Evolutionary conservation across 1,284 basidiomycete species (phyloP), one percentile per base, ranked within the genome.

Genomic region (Jaminaea rosea): DNA sequence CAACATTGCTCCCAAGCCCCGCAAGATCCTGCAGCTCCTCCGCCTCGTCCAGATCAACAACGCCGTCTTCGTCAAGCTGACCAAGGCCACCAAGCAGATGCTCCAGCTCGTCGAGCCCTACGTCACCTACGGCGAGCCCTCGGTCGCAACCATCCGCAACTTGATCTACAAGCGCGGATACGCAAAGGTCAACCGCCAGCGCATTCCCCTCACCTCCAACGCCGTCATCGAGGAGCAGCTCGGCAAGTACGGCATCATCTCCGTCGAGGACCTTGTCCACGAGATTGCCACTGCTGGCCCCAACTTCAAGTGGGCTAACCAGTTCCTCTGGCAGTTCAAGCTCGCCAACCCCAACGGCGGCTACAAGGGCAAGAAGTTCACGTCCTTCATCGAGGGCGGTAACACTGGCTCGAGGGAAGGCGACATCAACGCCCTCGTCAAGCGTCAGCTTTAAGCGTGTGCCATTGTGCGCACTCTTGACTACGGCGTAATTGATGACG

Each of bases 11-110:
- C 93, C 93, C 61, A 98, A 98, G 80, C 94, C 93, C 71, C 86
- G 91, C 77, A 98, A 98, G 83, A 96, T 98, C 76, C 80, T 98
- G 74, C 93, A 98, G 78, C 85, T 99, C 62, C 87, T 99, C 75
- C 90, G 93, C 73, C 84, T 99, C 59, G 84, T 96, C 66, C 94
- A 98, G 78, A 98, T 99, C 82, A 98, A 98, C 86, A 97, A 94
- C 76, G 94, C 93, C 79, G 86, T 98, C 56, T 98, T 99, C 75
- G 83, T 99, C 76, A 92, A 92, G 78, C 89, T 90, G 57, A 98
- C 90, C 74, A 90, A 83, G 79, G 92, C 94, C 34, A 97, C 92
- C 51, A 83, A 88, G 72, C 89, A 97, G 77, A 97, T 97, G 94
- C 86, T 98, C 71, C 88, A 90, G 76, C 83, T 97, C 53, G 84